Conservation (phyloP, 2,329 filamentous ascomycete species). For the Aspergillus fumigatiaffinis region DNA sequence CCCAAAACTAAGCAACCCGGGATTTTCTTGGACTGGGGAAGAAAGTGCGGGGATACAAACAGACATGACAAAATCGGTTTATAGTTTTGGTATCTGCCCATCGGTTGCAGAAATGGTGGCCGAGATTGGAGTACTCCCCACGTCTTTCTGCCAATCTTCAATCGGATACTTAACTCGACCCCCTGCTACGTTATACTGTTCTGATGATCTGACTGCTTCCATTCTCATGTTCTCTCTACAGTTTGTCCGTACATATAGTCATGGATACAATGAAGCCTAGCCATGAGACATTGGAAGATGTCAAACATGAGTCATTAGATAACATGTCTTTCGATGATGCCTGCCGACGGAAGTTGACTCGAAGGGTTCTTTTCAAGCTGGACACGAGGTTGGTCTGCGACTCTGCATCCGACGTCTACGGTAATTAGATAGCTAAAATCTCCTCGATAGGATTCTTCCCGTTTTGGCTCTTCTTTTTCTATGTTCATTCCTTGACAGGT, state of each 20-base stretch:
- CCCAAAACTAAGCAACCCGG: background rate
- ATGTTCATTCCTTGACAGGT: conserved; percentile 57
- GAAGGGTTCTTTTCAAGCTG: conserved; percentile 50
- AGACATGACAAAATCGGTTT: background rate
- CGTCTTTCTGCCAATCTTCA: background rate
- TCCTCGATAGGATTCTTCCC: conserved; percentile 53
- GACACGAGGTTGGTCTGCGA: conserved; percentile 45
- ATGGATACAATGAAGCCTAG: conserved; percentile 19
- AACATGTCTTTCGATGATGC: conserved; percentile 11
- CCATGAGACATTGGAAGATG: conserved; percentile 20
- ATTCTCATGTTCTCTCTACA: background rate
- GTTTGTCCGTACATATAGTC: background rate
- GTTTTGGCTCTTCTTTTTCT: conserved; percentile 62
- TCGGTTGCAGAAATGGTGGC: conserved; percentile 4
- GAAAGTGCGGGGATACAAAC: conserved; percentile 7
- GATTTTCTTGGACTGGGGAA: conserved; percentile 4
- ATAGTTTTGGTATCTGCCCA: background rate
- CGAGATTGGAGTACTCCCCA: background rate
- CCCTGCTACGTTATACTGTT: background rate
- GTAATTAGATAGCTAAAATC: background rate
- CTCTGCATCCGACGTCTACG: background rate
- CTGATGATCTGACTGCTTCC: background rate
- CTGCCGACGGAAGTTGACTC: conserved; percentile 32
- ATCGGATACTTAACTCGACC: background rate
- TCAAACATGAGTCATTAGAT: conserved; percentile 11